Evolutionary conservation across 257 asterid species (phyloP).

Genomic region (Lavandula angustifolia): DNA sequence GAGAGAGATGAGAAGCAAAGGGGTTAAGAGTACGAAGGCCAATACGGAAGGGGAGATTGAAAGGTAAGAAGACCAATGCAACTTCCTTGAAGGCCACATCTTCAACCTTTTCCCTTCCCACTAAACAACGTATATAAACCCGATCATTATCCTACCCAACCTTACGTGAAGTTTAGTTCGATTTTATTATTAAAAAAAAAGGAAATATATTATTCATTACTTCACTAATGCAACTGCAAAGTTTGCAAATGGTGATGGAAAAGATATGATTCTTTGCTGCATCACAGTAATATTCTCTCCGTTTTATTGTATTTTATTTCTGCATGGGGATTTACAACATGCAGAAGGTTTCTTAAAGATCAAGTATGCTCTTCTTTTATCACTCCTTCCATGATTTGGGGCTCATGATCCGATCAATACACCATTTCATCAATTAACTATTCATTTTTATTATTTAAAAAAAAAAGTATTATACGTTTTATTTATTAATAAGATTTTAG

Average conservation of each 20-base stretch:
- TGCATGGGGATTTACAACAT: constrained; percentile 50
- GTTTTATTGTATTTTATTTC: not conserved
- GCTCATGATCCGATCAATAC: constrained; percentile 55
- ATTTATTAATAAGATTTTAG: no score
- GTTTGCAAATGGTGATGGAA: not conserved
- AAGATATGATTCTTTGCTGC: constrained; percentile 47
- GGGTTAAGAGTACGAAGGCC: constrained; percentile 40
- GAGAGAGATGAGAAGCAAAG: constrained; percentile 40
- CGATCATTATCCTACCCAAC: not conserved
- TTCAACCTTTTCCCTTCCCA: not conserved
- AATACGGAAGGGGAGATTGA: constrained; percentile 36
- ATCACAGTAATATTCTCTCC: constrained; percentile 33
- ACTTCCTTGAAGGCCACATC: constrained; percentile 42
- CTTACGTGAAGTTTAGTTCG: constrained; percentile 7
- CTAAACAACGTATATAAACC: not conserved
- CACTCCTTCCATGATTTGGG: constrained; percentile 40
- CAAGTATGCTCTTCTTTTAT: constrained; percentile 33
- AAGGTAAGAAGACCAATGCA: constrained; percentile 36
- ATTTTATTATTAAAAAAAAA: not conserved
- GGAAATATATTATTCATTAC: constrained; percentile 29
- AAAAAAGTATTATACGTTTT: no score
- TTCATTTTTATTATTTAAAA: no score
- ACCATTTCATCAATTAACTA: constrained; percentile 2
- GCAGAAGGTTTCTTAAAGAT: constrained; percentile 42
- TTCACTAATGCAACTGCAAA: constrained; percentile 30